Base-by-base conservation (phyloP, 2,329 filamentous ascomycete genomes). In the Ophioceras dolichostomum region DNA sequence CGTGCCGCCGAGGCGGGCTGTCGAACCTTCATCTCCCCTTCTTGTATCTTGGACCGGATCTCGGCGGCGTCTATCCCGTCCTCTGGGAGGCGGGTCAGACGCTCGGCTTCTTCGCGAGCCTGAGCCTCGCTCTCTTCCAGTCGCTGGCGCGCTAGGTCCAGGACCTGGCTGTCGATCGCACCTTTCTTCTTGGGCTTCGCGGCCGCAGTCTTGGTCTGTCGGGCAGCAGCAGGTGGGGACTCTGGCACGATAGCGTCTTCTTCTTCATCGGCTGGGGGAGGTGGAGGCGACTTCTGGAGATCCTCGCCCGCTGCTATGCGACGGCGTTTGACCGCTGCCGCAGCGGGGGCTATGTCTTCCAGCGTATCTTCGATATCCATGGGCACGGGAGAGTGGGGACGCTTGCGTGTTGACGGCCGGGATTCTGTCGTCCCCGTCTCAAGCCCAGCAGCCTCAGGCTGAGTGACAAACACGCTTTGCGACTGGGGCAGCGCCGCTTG, bases 281-380 rank as follows among this genome's bases (percentile, higher is more conserved):
- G n/a, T n/a, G n/a, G n/a, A n/a, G n/a, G n/a, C n/a, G n/a, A n/a
- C n/a, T n/a, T n/a, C n/a, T n/a, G n/a, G 32, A 42, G 62, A 22
- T 68, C 61, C 44, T 68, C 59, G 32, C 71, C 68, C 36, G 68
- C 68, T 42, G 74, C 78, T 16, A 84, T 65, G 19, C 80, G 77
- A 17, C 82, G 78, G n/a, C 79, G 76, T 55, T 94, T 96, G 52
- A 87, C 73, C 5, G 77, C 77, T 20, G 81, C 76, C 4, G 83
- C 78, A 1, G 79, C 84, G 0, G 87, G 83, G 2, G 88, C 76
- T 39, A 94, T 71, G 17, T 71, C 67, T 12, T 86, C 77, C 54
- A 89, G 73, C 8, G 82, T 58, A 32, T 81, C 72, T 38, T 73
- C 60, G 36, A 55, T 51, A 10, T 66, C 45, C 9, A 54, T 58